phyloP scores from a whole-genome alignment of 192 early-diverging fungal species.

The Backusella morwellensis region DNA sequence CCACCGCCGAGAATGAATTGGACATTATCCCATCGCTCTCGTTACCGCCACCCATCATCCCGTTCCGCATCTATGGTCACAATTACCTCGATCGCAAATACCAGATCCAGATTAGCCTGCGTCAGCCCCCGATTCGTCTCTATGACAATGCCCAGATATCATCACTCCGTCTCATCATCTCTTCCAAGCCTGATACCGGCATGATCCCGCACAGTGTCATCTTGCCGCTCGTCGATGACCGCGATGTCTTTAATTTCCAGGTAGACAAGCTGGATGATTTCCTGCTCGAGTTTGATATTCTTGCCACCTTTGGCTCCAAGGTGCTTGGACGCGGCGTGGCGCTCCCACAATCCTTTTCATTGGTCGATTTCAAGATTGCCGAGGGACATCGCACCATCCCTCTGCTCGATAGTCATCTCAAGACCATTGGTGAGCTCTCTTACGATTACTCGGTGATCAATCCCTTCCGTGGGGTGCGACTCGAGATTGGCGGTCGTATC shows the following conservation, averaged over 20 bases:
- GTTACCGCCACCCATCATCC: constrained; percentile 96
- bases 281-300: constrained; percentile 92
- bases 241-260: constrained; percentile 81
- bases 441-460: constrained; percentile 82
- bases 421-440: constrained; percentile 86
- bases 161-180: constrained; percentile 84
- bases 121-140: constrained; percentile 52
- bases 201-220: constrained; percentile 90
- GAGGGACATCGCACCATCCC: constrained; percentile 53
- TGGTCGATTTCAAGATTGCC: constrained; percentile 37
- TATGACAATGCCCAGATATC: constrained; percentile 65
- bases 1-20: constrained; percentile 68
- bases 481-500: constrained; percentile 94
- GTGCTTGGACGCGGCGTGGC: constrained; percentile 86
- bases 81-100: constrained; percentile 91
- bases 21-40: constrained; percentile 91
- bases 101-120: constrained; percentile 77
- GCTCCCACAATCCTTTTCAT: constrained; percentile 66
- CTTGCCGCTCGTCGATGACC: constrained; percentile 82
- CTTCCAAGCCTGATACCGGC: constrained; percentile 84
- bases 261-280: constrained; percentile 74
- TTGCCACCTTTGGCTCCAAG: constrained; percentile 96
- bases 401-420: constrained; percentile 87
- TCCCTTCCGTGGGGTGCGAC: constrained; percentile 83
- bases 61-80: constrained; percentile 98